phyloP scores from a whole-genome alignment of 192 early-diverging fungal species.

The Allomyces macrogynus region DNA sequence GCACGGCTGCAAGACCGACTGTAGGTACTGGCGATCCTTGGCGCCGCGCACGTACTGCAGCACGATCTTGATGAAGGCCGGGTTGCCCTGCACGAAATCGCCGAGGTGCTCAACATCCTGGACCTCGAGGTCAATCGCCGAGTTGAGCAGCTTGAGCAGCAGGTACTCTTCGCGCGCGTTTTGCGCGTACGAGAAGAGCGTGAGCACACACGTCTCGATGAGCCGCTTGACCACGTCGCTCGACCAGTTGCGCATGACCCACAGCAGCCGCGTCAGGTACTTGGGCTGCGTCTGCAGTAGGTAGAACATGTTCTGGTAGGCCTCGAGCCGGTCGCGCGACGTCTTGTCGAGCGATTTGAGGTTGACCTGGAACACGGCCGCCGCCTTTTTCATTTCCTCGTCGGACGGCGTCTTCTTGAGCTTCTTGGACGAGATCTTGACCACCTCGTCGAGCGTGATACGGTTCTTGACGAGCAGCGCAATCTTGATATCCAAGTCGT shows the following conservation, averaged over 20 bases:
- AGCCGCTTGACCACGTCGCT: constrained; percentile 44
- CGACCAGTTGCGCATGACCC: constrained; percentile 63
- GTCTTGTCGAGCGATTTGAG: constrained; percentile 71
- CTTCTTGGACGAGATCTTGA: constrained; percentile 39
- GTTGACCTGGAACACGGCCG: background rate
- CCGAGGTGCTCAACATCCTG: constrained; percentile 55
- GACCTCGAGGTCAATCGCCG: constrained; percentile 75
- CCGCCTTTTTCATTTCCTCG: background rate
- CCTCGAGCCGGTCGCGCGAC: constrained; percentile 45
- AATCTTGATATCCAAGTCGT: constrained; percentile 88
- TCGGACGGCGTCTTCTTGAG: constrained; percentile 9
- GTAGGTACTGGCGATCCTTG: constrained; percentile 79
- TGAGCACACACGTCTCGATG: constrained; percentile 73
- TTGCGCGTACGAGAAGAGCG: constrained; percentile 92
- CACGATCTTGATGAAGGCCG: constrained; percentile 90
- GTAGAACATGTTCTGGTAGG: constrained; percentile 91
- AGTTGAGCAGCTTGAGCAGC: constrained; percentile 80
- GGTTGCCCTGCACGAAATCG: constrained; percentile 88
- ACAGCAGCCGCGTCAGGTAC: constrained; percentile 76
- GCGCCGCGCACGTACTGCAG: constrained; percentile 74
- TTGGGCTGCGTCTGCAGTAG: constrained; percentile 86
- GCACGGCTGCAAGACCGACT: constrained; percentile 61
- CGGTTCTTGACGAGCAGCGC: constrained; percentile 86
- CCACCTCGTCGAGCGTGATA: constrained; percentile 85
- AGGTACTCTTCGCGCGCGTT: constrained; percentile 91